Percentiles rank a stretch among this genome's conserved stretches.
These are phyloP conservation scores for Arthroderma uncinatum DNA, from an alignment of 2,329 filamentous ascomycete genomes.

Conservation along the genomic window DNA sequence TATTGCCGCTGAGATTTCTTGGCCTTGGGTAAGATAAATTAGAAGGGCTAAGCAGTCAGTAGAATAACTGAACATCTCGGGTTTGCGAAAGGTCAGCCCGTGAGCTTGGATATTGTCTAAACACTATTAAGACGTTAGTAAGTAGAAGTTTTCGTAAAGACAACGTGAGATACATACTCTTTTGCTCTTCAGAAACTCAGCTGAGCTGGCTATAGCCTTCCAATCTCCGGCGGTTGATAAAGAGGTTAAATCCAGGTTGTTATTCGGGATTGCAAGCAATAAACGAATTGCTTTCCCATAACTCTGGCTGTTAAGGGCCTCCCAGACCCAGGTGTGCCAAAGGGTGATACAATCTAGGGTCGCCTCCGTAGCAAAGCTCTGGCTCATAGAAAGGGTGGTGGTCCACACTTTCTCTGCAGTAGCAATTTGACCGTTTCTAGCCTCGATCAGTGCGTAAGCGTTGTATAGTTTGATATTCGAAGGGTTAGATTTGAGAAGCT, in stretches of 20 bases:
- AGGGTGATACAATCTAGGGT: conserved; percentile 37
- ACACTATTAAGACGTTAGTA: conserved; percentile 46
- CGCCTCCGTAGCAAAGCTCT: conserved; percentile 27
- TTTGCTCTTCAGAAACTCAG: conserved; percentile 29
- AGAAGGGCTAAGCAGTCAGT: conserved; percentile 55
- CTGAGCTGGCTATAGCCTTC: conserved; percentile 19
- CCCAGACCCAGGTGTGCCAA: conserved; percentile 56
- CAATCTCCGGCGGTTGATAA: conserved; percentile 16
- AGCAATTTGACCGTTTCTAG: conserved; percentile 44
- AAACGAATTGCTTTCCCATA: conserved; percentile 27
- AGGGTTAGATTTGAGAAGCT: conserved; percentile 56
- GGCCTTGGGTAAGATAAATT: conserved; percentile 48
- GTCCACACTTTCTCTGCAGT: conserved; percentile 54
- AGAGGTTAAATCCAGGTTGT: conserved; percentile 24
- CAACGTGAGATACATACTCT: conserved; percentile 25
- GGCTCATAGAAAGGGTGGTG: conserved; percentile 52
- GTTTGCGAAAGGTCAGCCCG: conserved; percentile 42
- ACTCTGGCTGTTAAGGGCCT: conserved; percentile 44
- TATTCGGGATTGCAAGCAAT: conserved; percentile 32
- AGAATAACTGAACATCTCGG: conserved; percentile 42
- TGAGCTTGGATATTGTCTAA: conserved; percentile 47
- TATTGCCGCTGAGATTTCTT: conserved; percentile 28
- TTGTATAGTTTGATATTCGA: conserved; percentile 62
- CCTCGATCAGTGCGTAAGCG: conserved; percentile 65
- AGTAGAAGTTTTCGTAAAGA: conserved; percentile 6